Percentiles rank a stretch among this genome's conserved stretches.
These are phyloP conservation scores for Baorangia bicolor DNA, from an alignment of 768 basidiomycete species.

Conservation along the genomic window DNA sequence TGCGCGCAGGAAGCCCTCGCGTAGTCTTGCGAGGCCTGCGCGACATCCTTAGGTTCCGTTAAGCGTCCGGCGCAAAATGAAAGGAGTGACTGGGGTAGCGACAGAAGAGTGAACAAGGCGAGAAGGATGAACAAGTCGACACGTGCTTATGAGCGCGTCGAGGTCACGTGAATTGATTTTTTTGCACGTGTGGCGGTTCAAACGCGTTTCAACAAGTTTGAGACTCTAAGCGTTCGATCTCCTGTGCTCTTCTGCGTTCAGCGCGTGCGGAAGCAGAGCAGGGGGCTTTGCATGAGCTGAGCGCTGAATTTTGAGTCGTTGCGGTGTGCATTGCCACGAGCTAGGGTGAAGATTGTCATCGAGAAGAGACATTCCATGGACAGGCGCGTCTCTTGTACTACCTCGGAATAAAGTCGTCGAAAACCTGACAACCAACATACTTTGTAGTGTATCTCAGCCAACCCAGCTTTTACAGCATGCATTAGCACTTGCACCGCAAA, in stretches of 20 bases:
- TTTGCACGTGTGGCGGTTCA: slow-evolving; percentile 8
- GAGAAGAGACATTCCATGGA: slow-evolving; percentile 33
- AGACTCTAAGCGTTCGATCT: background rate
- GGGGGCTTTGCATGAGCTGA: slow-evolving; percentile 4
- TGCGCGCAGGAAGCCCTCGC: slow-evolving; percentile 8
- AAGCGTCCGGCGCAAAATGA: slow-evolving; percentile 28
- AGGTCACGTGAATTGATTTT: slow-evolving; percentile 35
- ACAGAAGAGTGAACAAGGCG: slow-evolving; percentile 1
- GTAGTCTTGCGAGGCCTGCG: slow-evolving; percentile 13
- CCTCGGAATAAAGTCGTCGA: slow-evolving; percentile 1
- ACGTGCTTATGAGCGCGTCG: slow-evolving; percentile 26
- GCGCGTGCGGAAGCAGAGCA: background rate
- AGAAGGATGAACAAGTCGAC: slow-evolving; percentile 14
- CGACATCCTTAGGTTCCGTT: slow-evolving; percentile 14
- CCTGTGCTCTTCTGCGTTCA: background rate
- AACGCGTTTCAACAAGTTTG: background rate
- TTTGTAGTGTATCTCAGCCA: slow-evolving; percentile 52
- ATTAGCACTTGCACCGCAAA: slow-evolving; percentile 29
- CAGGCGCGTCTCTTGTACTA: slow-evolving; percentile 37
- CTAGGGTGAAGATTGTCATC: background rate
- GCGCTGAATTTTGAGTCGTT: slow-evolving; percentile 1
- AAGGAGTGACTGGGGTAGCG: slow-evolving; percentile 25
- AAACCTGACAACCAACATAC: slow-evolving; percentile 11
- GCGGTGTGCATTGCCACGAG: background rate
- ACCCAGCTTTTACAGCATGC: slow-evolving; percentile 52